Percentiles rank a stretch among this genome's conserved stretches.
Conservation (phyloP, 2,329 filamentous ascomycete genomes). For the Colletotrichum kahawae region DNA sequence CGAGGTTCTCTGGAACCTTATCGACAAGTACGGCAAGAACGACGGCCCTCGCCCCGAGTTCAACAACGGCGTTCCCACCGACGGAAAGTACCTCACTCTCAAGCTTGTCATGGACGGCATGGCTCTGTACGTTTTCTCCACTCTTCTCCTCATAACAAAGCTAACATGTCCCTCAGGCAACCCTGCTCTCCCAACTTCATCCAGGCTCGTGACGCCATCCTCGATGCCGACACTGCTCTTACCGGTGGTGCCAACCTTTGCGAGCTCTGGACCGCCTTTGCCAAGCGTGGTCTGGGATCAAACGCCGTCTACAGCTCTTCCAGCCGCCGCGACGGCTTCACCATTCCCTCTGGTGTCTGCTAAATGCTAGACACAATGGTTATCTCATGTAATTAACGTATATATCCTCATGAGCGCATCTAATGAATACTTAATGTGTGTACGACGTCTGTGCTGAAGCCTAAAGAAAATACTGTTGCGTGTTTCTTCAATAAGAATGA, state of each 20-base stretch:
- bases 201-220: conserved; percentile 57
- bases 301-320: conserved; percentile 34
- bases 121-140: conserved; percentile 41
- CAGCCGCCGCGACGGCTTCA: conserved; percentile 37
- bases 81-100: conserved; percentile 57
- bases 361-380: background rate
- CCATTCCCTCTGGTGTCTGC: conserved; percentile 27
- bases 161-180: conserved; percentile 37
- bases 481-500: background rate
- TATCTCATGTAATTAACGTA: background rate
- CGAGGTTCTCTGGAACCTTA: conserved; percentile 62
- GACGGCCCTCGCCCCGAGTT: conserved; percentile 46
- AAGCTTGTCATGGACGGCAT: conserved; percentile 58
- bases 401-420: background rate
- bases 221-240: conserved; percentile 58
- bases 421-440: conserved; percentile 3
- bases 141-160: background rate
- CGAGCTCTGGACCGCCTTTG: conserved; percentile 59
- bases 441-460: background rate
- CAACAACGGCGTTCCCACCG: conserved; percentile 50
- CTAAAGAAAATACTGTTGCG: background rate
- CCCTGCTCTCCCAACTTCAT: conserved; percentile 61
- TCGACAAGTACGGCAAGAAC: conserved; percentile 60
- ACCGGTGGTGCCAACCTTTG: conserved; percentile 57
- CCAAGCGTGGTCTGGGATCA: conserved; percentile 59